Evolutionary conservation across 2,329 filamentous ascomycete species (phyloP).

Genomic region (Trichoderma sp.): DNA sequence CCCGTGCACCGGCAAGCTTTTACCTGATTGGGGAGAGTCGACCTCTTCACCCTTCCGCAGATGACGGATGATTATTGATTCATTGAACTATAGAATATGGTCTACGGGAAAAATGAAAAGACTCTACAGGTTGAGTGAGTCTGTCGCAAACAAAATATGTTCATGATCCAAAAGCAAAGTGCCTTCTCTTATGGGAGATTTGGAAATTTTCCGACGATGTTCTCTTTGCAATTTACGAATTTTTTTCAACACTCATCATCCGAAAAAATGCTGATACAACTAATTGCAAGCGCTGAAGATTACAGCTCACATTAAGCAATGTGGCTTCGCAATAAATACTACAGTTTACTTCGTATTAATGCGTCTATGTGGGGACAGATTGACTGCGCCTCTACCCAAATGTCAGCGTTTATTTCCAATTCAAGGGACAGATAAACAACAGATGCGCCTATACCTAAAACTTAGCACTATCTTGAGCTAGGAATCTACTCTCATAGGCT

Average conservation of each 20-base stretch:
- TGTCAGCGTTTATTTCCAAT: neutral
- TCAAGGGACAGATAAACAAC: neutral
- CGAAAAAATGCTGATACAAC: neutral
- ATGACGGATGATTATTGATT: neutral
- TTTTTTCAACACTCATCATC: neutral
- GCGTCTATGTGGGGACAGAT: neutral
- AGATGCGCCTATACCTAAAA: neutral
- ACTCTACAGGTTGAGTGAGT: neutral
- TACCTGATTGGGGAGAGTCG: neutral
- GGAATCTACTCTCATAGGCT: neutral
- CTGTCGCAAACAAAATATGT: neutral
- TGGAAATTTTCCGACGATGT: neutral
- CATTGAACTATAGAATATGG: neutral
- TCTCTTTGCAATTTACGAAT: neutral
- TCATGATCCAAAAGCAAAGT: neutral
- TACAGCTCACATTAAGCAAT: neutral
- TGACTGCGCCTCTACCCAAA: neutral
- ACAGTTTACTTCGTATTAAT: neutral
- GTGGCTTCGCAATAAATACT: neutral
- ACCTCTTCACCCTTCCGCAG: neutral
- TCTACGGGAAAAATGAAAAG: neutral
- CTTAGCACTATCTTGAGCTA: neutral
- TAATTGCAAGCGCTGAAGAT: neutral
- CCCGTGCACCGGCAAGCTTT: neutral
- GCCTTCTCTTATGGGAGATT: neutral